Evolutionary conservation across 768 basidiomycete genomes (phyloP), one percentile per base, ranked within the genome.

Genomic region (Lactarius indigo): DNA sequence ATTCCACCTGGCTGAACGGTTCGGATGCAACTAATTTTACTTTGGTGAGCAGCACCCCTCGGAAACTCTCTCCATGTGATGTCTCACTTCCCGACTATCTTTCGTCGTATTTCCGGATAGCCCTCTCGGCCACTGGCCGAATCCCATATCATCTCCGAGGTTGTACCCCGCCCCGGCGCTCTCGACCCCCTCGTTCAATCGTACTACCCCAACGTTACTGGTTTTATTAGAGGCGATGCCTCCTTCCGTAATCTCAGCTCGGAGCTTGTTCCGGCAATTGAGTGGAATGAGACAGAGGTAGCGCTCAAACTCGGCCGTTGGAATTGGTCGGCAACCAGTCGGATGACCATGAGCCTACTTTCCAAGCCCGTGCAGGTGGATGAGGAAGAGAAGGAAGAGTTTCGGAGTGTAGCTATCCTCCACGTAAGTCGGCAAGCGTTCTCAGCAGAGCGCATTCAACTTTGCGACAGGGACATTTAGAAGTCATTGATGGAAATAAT

Each of bases 171-270:
- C 58, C 83, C 82, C 6, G 75, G 74, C 5, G 71, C 72, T 42
- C 74, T 88, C 5, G 81, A 86, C 68, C 80, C 84, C 5, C 66
- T 71, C 23, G 63, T 71, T 41, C 79, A 78, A 26, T 88, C 91
- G 1, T 93, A 91, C 73, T 90, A 87, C 70, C 75, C 79, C 5
- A 94, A 94, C 73, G 81, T 90, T 54, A 92, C 92, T 18, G 92
- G 92, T 8, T 92, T 90, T 74, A 82, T 91, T 65, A 87, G 86
- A 62, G 90, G 90, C 3, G 78, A 84, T 54, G 75, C 85, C 17
- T 77, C 78, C 44, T 84, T 85, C 71, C 80, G 85, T 72, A 94
- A 93, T 73, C 84, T 92, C 52, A 68, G 50, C 52, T 68, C 66
- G 3, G 52, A 68, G 35, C 41, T 68, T 1, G 10, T 89, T 79